Conservation (phyloP, 345 rosid species). For the Anacardium occidentale region DNA sequence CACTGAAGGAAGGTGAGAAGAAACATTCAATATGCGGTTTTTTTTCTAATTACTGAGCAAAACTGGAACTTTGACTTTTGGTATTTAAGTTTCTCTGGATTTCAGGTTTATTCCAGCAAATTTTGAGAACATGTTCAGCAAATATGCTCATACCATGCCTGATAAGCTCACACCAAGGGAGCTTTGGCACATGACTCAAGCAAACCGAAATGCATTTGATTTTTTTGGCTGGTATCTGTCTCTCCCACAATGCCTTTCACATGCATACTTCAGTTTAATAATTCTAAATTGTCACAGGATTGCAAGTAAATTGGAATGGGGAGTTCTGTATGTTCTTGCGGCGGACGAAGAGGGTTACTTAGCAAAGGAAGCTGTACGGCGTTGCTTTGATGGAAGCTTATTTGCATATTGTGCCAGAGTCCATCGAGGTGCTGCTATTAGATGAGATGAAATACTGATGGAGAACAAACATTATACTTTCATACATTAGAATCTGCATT, state of each 20-base stretch:
- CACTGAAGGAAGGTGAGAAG: slow-evolving; percentile 55
- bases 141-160: slow-evolving; percentile 54
- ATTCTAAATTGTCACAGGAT: slow-evolving; percentile 31
- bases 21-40: background rate
- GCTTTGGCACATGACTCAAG: slow-evolving; percentile 63
- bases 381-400: slow-evolving; percentile 68
- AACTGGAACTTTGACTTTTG: background rate
- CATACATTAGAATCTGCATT: background rate
- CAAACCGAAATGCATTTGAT: slow-evolving; percentile 43
- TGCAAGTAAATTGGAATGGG: slow-evolving; percentile 56
- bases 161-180: slow-evolving; percentile 51
- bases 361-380: slow-evolving; percentile 59
- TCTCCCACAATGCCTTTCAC: background rate
- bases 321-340: slow-evolving; percentile 45
- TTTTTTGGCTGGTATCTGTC: slow-evolving; percentile 3
- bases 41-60: background rate
- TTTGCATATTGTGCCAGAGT: slow-evolving; percentile 55
- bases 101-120: slow-evolving; percentile 53
- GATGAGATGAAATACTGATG: slow-evolving; percentile 14
- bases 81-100: background rate
- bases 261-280: background rate
- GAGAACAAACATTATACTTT: background rate
- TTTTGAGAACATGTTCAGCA: slow-evolving; percentile 63
- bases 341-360: slow-evolving; percentile 56
- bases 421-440: slow-evolving; percentile 27